Evolutionary conservation across 2,329 filamentous ascomycete genomes (phyloP).

Genomic region (Tolypocladium amazonense): DNA sequence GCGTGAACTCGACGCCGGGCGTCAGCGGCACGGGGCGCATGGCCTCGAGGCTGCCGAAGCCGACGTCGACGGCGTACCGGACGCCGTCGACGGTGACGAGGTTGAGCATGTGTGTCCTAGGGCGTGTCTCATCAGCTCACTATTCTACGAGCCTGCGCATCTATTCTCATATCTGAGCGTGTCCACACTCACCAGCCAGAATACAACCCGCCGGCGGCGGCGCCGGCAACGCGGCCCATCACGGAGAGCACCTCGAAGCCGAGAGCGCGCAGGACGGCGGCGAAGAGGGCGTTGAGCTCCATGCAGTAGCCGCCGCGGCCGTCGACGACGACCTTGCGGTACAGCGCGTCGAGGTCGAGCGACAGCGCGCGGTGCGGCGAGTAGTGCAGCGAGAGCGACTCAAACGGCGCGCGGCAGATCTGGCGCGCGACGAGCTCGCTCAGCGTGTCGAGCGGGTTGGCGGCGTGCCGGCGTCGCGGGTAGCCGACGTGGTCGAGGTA

Average conservation of each 20-base stretch:
- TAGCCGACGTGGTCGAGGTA: slow-evolving; percentile 19
- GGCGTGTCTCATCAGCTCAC: slow-evolving; percentile 10
- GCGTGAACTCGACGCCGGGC: slow-evolving; percentile 7
- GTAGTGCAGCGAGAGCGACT: slow-evolving; percentile 44
- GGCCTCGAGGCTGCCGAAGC: slow-evolving; percentile 31
- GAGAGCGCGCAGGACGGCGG: slow-evolving; percentile 33
- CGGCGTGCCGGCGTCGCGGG: slow-evolving; percentile 9
- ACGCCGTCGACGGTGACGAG: slow-evolving; percentile 38
- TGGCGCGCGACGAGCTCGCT: slow-evolving; percentile 25
- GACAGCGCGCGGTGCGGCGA: slow-evolving; percentile 20
- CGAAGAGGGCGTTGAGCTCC: slow-evolving; percentile 35
- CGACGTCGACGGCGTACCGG: background rate
- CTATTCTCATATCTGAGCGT: too few relatives aligned
- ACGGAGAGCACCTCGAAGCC: slow-evolving; percentile 39
- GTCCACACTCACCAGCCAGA: slow-evolving; percentile 17
- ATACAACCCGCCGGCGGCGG: slow-evolving; percentile 6
- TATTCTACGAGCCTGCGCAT: too few relatives aligned
- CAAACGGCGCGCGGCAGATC: slow-evolving; percentile 41
- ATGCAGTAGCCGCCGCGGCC: slow-evolving; percentile 44
- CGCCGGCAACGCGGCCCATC: slow-evolving; percentile 35
- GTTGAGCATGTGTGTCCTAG: slow-evolving; percentile 48
- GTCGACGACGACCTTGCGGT: slow-evolving; percentile 31
- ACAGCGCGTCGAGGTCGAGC: slow-evolving; percentile 30
- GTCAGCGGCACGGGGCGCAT: background rate
- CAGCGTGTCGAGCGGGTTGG: slow-evolving; percentile 17